These are phyloP conservation scores for Handroanthus guayacan DNA, from an alignment of 257 asterid species.

Conservation along the genomic window DNA sequence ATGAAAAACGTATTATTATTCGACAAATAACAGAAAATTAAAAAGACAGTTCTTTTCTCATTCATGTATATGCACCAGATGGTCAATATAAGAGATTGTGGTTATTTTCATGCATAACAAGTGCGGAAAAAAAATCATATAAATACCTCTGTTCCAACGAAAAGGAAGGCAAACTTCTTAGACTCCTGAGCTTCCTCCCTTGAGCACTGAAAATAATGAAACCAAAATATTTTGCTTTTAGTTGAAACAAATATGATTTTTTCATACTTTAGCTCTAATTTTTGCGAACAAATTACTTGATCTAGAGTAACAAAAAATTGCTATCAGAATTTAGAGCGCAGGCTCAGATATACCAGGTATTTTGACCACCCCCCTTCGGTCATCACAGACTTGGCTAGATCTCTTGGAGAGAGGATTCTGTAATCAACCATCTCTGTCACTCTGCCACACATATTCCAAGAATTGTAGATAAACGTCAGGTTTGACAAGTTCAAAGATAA, in stretches of 20 bases:
- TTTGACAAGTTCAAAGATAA: constrained; percentile 30
- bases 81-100: constrained; percentile 13
- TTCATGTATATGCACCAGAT: not conserved
- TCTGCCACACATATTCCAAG: constrained; percentile 44
- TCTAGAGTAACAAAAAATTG: constrained; percentile 20
- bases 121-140: constrained; percentile 21
- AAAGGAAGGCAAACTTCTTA: constrained; percentile 77
- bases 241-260: constrained; percentile 29
- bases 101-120: constrained; percentile 11
- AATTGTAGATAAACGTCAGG: not conserved
- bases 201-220: constrained; percentile 70
- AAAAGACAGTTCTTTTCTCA: constrained; percentile 17
- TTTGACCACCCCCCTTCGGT: constrained; percentile 87
- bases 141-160: constrained; percentile 83
- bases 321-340: constrained; percentile 19
- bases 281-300: constrained; percentile 19
- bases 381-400: constrained; percentile 81
- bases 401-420: constrained; percentile 73
- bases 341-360: constrained; percentile 63
- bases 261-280: constrained; percentile 14
- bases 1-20: constrained; percentile 6
- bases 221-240: constrained; percentile 23
- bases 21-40: constrained; percentile 20
- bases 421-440: constrained; percentile 69
- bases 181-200: constrained; percentile 56